Percentiles rank a stretch among this genome's conserved stretches.
These are phyloP conservation scores for Sugiyamaella grinbergsii DNA, from an alignment of 1,139 yeast genomes.

Conservation along the genomic window DNA sequence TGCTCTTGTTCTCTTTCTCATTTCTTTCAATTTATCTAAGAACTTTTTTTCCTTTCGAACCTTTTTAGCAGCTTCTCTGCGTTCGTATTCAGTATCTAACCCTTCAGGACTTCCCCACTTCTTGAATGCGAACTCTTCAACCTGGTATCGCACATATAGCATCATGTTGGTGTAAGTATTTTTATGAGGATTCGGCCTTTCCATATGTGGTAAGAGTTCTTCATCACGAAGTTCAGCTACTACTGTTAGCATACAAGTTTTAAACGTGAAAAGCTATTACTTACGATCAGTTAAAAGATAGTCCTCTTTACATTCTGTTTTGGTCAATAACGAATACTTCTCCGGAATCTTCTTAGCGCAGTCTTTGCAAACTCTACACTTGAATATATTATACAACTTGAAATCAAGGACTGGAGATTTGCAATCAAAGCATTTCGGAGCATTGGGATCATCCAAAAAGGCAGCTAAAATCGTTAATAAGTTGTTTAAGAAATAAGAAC, in stretches of 20 bases:
- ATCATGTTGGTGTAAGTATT: conserved; percentile 89
- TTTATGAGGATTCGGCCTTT: conserved; percentile 94
- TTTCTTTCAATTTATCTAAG: conserved; percentile 70
- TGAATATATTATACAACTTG: conserved; percentile 66
- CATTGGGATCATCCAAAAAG: conserved; percentile 53
- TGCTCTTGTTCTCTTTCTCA: conserved; percentile 90
- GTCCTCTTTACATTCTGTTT: conserved; percentile 93
- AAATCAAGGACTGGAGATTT: conserved; percentile 73
- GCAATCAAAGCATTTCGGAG: conserved; percentile 85
- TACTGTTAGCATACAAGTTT: conserved; percentile 13
- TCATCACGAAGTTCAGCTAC: conserved; percentile 72
- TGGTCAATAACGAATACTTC: conserved; percentile 85
- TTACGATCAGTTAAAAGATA: conserved; percentile 79
- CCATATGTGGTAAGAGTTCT: conserved; percentile 69
- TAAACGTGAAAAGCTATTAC: conserved; percentile 18
- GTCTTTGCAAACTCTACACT: conserved; percentile 71
- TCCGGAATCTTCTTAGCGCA: conserved; percentile 78
- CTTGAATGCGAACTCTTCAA: conserved; percentile 86
- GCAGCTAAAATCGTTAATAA: conserved; percentile 27
- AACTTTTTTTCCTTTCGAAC: conserved; percentile 78
- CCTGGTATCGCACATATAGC: conserved; percentile 81
- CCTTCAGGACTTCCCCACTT: conserved; percentile 95
- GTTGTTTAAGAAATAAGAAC: background rate
- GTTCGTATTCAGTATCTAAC: conserved; percentile 88
- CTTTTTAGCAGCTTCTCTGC: conserved; percentile 71